These are phyloP conservation scores for Blastomyces gilchristii DNA, from an alignment of 2,329 filamentous ascomycete genomes.

Conservation along the genomic window DNA sequence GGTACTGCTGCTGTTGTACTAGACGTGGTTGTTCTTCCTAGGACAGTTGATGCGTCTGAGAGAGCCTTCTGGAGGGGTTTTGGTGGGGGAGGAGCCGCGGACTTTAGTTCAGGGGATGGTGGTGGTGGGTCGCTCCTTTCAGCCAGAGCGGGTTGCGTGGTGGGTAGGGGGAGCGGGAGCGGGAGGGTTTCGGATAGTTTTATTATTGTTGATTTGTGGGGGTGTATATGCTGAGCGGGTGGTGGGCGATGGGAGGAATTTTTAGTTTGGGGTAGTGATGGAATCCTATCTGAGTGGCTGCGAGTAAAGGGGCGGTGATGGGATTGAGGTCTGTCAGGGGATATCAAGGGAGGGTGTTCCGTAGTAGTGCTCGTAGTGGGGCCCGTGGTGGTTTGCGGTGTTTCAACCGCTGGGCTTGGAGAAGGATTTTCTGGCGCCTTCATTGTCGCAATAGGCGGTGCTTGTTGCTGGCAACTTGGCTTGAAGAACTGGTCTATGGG, in stretches of 20 bases:
- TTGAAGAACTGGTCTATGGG: slow-evolving; percentile 12
- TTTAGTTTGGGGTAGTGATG: background rate
- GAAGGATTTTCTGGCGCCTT: background rate
- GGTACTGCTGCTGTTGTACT: background rate
- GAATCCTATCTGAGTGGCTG: background rate
- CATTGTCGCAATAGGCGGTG: background rate
- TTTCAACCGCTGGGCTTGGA: background rate
- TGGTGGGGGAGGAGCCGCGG: background rate
- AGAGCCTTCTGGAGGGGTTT: slow-evolving; percentile 25
- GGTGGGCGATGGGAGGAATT: background rate
- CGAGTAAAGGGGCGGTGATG: background rate
- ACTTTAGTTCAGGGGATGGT: background rate
- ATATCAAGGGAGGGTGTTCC: background rate
- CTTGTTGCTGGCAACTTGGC: slow-evolving; percentile 4
- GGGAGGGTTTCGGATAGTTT: slow-evolving; percentile 1
- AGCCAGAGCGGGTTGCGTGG: background rate
- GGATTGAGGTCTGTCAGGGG: background rate
- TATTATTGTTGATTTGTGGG: background rate
- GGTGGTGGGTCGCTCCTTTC: background rate
- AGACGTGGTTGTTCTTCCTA: background rate
- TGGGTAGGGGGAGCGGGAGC: background rate
- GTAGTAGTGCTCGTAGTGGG: background rate
- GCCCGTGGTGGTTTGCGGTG: background rate
- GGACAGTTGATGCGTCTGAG: slow-evolving; percentile 28
- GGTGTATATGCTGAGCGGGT: background rate